Percentiles rank a stretch among this genome's conserved stretches.
Evolutionary conservation across 2,329 filamentous ascomycete species (phyloP).

Genomic region (Fusarium sp.): DNA sequence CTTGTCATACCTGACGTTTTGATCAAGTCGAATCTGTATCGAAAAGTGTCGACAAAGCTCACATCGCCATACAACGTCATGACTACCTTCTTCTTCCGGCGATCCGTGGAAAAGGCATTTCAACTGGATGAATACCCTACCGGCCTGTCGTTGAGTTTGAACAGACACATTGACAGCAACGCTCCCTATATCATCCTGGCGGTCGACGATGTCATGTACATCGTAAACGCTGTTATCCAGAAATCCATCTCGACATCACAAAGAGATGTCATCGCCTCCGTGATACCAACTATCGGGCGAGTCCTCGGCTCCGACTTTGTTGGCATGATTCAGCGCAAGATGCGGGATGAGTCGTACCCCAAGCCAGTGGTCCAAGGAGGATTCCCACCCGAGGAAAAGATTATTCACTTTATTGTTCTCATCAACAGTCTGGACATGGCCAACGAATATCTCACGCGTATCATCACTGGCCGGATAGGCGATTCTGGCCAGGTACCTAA

Average conservation of each 20-base stretch:
- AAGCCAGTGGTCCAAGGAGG: constrained; percentile 78
- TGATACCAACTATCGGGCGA: constrained; percentile 78
- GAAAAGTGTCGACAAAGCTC: constrained; percentile 78
- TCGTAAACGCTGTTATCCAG: constrained; percentile 89
- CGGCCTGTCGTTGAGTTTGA: constrained; percentile 78
- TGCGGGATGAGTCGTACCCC: constrained; percentile 95
- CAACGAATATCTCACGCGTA: constrained; percentile 87
- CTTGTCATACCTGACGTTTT: constrained; percentile 77
- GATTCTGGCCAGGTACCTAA: constrained; percentile 51
- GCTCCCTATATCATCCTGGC: constrained; percentile 92
- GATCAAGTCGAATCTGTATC: constrained; percentile 77
- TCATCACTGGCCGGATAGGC: constrained; percentile 73
- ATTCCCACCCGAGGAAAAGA: constrained; percentile 84
- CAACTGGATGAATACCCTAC: constrained; percentile 89
- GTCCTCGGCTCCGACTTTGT: constrained; percentile 90
- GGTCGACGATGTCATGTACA: constrained; percentile 99
- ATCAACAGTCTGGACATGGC: constrained; percentile 96
- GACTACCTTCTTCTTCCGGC: constrained; percentile 95
- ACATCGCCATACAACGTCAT: constrained; percentile 85
- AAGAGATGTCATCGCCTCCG: constrained; percentile 75
- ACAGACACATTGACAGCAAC: constrained; percentile 74
- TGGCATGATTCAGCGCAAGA: constrained; percentile 96
- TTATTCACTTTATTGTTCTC: constrained; percentile 87
- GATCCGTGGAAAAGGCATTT: constrained; percentile 96
- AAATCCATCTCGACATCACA: constrained; percentile 88